Base-by-base conservation (phyloP, 78 protist species). In the Cyanophora paradoxa region DNA sequence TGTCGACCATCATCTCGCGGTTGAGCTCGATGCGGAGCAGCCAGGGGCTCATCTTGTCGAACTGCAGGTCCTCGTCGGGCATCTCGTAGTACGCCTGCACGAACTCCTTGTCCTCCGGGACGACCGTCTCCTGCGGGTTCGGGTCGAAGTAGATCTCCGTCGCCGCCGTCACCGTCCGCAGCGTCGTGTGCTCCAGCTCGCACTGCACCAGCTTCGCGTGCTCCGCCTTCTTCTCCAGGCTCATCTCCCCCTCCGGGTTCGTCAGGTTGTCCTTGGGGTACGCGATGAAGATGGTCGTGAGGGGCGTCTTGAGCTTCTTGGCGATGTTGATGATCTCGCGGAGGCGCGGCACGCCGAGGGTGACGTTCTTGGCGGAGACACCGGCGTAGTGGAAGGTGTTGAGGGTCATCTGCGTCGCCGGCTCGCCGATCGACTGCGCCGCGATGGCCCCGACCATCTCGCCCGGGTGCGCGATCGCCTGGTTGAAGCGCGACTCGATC, bases 351-450 rank as follows among this genome's bases (percentile, higher is more conserved):
- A 83, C 88, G 8, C 92, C 86, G 3, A 75, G 59, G 17, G 83
- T 77, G 11, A 63, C 64, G 78, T 91, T 98, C 93, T 97, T 98
- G 39, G 93, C 56, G 1, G 95, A 78, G 61, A 96, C 95, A 62
- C 99, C 99, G 40, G 99, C 99, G 59, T 74, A 89, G 81, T 97
- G 99, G 95, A 97, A 98, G 30, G 99, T 97, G 92, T 96, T 96
- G 70, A 98, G 88, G 5, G 99, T 98, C 99, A 98, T 97, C 84
- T 98, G 99, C 34, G 99, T 98, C 28, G 99, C 99, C 19, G 99
- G 99, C 88, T 98, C 99, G n/a, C 98, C 99, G 30, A 97, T 88
- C 2, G 93, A 85, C 88, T 96, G 99, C 24, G 98, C 98, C 0
- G 98, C 99, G 17, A 96, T 74, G 28, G 93, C 92, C 67, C 96